Conservation (phyloP, 164 flowering plant species). For the Protea cynaroides region DNA sequence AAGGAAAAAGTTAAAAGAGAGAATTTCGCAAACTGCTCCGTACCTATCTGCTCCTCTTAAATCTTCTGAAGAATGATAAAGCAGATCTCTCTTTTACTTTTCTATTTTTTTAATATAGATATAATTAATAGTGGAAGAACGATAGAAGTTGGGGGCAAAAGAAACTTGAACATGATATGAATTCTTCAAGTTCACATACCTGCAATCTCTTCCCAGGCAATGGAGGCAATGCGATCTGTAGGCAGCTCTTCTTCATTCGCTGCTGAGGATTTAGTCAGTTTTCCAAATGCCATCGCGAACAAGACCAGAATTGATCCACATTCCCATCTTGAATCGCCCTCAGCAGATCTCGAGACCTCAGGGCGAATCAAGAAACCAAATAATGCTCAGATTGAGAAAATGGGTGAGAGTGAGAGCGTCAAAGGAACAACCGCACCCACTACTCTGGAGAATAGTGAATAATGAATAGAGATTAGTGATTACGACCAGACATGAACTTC, state of each 20-base stretch:
- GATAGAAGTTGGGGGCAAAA: not conserved
- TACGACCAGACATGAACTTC: not conserved
- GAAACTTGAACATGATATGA: not conserved
- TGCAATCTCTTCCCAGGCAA: conserved; percentile 18
- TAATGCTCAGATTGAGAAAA: conserved; percentile 3
- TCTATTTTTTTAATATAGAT: no score
- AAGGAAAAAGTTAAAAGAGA: no score
- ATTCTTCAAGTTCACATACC: conserved; percentile 16
- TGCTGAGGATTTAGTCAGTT: conserved; percentile 7
- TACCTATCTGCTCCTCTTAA: no score
- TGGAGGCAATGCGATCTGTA: conserved; percentile 26
- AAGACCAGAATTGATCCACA: conserved; percentile 19
- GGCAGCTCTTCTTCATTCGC: conserved; percentile 35
- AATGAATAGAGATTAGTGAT: not conserved
- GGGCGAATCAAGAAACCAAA: conserved; percentile 6
- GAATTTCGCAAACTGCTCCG: no score
- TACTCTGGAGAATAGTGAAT: not conserved
- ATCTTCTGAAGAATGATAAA: no score
- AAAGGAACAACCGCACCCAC: conserved; percentile 7
- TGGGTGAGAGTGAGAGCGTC: not conserved
- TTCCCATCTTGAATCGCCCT: conserved; percentile 17
- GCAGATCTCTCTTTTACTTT: no score
- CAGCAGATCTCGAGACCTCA: conserved; percentile 1
- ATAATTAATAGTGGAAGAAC: not conserved
- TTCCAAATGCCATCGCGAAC: conserved; percentile 3